phyloP scores from a whole-genome alignment of 441 rosid species.

The Gossypium schwendimanii region DNA sequence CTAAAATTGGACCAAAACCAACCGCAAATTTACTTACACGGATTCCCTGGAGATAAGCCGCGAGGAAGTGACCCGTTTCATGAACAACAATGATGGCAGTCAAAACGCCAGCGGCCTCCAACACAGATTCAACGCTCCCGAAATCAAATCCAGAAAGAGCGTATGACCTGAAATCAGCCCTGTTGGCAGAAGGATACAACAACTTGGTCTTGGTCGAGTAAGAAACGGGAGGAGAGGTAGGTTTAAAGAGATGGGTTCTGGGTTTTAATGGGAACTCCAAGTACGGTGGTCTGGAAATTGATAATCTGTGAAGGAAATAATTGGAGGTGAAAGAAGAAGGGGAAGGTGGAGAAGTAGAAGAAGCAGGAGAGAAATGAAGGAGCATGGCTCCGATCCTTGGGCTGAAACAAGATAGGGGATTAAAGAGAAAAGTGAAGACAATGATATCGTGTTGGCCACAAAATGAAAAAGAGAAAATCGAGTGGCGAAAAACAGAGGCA shows the following conservation, averaged over 20 bases:
- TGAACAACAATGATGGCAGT: slow-evolving; percentile 87
- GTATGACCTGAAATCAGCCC: slow-evolving; percentile 25
- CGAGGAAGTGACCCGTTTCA: slow-evolving; percentile 85
- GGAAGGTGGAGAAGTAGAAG: slow-evolving; percentile 9
- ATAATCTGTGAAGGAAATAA: slow-evolving; percentile 3
- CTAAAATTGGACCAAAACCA: slow-evolving; percentile 91
- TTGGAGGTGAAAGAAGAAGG: neutral
- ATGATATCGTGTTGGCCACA: neutral
- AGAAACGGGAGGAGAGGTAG: neutral
- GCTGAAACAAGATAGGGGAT: neutral
- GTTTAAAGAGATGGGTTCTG: slow-evolving; percentile 5
- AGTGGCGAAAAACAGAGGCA: neutral
- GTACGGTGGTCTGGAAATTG: slow-evolving; percentile 5
- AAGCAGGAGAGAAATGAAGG: neutral
- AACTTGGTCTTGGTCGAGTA: neutral
- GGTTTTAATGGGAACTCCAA: neutral
- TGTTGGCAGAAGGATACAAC: neutral
- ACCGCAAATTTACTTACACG: slow-evolving; percentile 86
- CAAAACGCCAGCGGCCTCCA: slow-evolving; percentile 77
- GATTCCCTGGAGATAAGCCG: slow-evolving; percentile 86
- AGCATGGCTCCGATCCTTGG: slow-evolving; percentile 9
- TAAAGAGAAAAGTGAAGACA: slow-evolving; percentile 6
- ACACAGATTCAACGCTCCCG: slow-evolving; percentile 58
- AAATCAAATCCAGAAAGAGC: slow-evolving; percentile 67
- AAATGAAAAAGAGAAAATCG: neutral